A percentile compares a stretch with the other conserved stretches of the same genome.
Evolutionary conservation across 345 rosid species (phyloP).

Genomic region (Acer yangbiense): DNA sequence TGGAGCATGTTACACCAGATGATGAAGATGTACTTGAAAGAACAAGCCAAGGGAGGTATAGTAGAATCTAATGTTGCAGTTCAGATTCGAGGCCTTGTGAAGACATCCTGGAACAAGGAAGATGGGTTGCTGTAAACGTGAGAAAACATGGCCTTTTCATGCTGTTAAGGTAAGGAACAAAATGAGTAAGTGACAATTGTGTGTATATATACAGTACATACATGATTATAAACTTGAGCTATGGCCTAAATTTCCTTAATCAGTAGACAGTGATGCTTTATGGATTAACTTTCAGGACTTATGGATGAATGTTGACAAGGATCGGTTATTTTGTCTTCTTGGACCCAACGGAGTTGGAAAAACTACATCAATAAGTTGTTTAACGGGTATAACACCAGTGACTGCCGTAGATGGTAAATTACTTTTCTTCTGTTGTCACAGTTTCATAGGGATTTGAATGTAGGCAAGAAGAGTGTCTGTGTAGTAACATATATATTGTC

Average conservation of each 20-base stretch:
- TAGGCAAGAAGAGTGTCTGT: neutral
- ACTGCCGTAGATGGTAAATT: slow-evolving; percentile 79
- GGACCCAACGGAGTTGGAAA: slow-evolving; percentile 98
- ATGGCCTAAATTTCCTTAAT: neutral
- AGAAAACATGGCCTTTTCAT: slow-evolving; percentile 73
- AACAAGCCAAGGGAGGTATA: slow-evolving; percentile 45
- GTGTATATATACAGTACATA: too few species aligned
- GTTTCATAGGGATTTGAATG: neutral
- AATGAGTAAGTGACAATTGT: too few species aligned
- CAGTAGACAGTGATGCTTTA: neutral
- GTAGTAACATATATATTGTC: neutral
- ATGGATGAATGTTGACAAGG: slow-evolving; percentile 80
- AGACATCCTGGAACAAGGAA: slow-evolving; percentile 64
- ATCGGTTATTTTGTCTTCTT: slow-evolving; percentile 89
- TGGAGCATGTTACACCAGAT: slow-evolving; percentile 58
- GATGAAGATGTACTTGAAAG: slow-evolving; percentile 23
- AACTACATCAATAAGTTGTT: slow-evolving; percentile 79
- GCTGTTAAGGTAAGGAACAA: slow-evolving; percentile 63
- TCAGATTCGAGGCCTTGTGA: slow-evolving; percentile 75
- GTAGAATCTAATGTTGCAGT: slow-evolving; percentile 71
- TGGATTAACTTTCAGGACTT: slow-evolving; percentile 50
- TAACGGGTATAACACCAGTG: slow-evolving; percentile 50
- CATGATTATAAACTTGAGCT: neutral
- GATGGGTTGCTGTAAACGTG: slow-evolving; percentile 62
- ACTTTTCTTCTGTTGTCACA: neutral